Evolutionary conservation across 164 flowering plant genomes (phyloP), one percentile per base, ranked within the genome.

Genomic region (Paratinospora sagittata): DNA sequence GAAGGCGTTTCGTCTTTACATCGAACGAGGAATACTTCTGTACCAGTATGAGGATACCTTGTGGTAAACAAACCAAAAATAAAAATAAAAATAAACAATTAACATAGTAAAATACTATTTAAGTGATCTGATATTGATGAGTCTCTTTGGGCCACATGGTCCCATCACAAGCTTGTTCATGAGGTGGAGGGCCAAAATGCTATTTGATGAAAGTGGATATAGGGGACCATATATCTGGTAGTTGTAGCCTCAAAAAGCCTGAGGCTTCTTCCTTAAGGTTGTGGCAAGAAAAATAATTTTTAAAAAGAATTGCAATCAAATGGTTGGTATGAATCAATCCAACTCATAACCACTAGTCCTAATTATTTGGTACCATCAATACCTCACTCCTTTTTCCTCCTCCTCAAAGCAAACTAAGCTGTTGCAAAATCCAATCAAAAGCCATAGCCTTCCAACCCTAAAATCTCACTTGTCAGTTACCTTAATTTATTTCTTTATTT

Each of bases 391-490:
- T 43, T 66, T 65, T 63, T 58, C 64, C 74, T 65, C 55, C 47
- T 62, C 55, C 27, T 27, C 74, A 49, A 72, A 72, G 64, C 74
- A 72, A 72, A 65, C 64, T 26, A 43, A 39, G 67, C 60, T 62
- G 39, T 45, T 23, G 63, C 27, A 60, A 23, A 7, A 60, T 60
- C 27, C 30, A 23, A 60, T 60, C 27, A 60, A 1, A n/a, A n/a
- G 24, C 10, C 1, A 8, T 60, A n/a, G 27, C 63, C 23, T 23
- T 6, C 30, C 27, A n/a, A 60, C 63, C 14, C 58, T 16, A 52
- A n/a, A 52, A 10, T 52, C 58, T 16, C 58, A 52, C n/a, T 16
- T 17, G 58, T 39, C 10, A 39, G 7, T 1, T 39, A n/a, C n/a
- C n/a, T n/a, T n/a, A n/a, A n/a, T n/a, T n/a, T n/a, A n/a, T n/a